phyloP scores from a whole-genome alignment of 768 basidiomycete species.

The Hygrophorus russula region DNA sequence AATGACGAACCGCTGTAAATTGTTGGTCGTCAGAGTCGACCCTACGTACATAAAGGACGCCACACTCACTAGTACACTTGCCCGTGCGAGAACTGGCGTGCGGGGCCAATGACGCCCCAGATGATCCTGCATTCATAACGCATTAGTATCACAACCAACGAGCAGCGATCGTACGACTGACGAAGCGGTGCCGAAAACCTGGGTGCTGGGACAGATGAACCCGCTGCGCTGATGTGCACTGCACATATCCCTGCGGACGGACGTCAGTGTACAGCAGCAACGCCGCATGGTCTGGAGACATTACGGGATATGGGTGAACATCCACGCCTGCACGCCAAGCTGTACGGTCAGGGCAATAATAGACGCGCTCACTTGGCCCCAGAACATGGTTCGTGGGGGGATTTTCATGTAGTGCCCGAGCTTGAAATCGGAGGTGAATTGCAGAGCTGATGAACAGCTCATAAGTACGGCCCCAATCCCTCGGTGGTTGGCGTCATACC shows the following conservation, averaged over 20 bases:
- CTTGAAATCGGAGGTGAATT: conserved; percentile 69
- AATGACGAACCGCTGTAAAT: conserved; percentile 28
- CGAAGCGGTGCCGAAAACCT: conserved; percentile 65
- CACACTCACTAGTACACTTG: conserved; percentile 41
- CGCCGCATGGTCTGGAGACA: too few relatives aligned
- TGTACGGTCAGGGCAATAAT: conserved; percentile 62
- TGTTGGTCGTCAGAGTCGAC: conserved; percentile 8
- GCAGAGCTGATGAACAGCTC: conserved; percentile 28
- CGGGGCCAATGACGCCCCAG: conserved; percentile 77
- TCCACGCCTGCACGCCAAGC: conserved; percentile 69
- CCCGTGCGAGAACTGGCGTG: conserved; percentile 55
- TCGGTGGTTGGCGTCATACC: conserved; percentile 62
- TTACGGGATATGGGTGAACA: conserved; percentile 52
- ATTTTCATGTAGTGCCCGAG: conserved; percentile 74
- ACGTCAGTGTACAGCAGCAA: too few relatives aligned
- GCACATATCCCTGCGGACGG: conserved; percentile 34
- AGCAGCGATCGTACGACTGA: background rate
- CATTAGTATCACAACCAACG: background rate
- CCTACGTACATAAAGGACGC: background rate
- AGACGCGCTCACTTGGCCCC: conserved; percentile 54
- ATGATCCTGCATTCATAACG: conserved; percentile 34
- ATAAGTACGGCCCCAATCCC: too few relatives aligned
- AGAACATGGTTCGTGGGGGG: conserved; percentile 66
- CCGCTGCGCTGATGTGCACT: conserved; percentile 37
- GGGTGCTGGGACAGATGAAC: conserved; percentile 60